Base-by-base conservation (phyloP, 768 basidiomycete genomes). In the Coprinellus micaceus region DNA sequence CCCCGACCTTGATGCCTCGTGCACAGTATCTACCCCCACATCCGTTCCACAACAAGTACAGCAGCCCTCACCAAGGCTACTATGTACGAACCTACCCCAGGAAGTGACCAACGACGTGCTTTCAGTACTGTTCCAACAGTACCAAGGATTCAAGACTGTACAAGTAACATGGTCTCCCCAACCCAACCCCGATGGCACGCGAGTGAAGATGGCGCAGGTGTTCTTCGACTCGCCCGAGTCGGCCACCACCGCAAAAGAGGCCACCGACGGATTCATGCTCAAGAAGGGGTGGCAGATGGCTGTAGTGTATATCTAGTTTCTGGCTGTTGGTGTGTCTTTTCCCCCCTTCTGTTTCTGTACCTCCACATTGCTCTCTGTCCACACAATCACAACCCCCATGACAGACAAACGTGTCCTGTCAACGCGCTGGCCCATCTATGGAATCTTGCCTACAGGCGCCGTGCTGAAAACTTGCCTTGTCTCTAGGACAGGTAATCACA, bases 61-160 rank as follows among this genome's bases (percentile, higher is more conserved):
- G 53, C 79, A 79, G 50, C 82, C 82, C 53, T 82, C 85, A 29
- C 72, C 81, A 45, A 78, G 85, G 44, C 71, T 94, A 53, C 72
- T 88, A 53, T 91, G 90, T 71, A 86, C 89, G 54, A 95, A 95
- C 70, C 76, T 98, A 21, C 94, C 94, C 0, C 84, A 89, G 67
- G 94, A 97, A 69, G 91, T 94, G 46, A 92, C 89, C 26, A 86
- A 91, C 62, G 87, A 89, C 58, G 88, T 94, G 28, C 79, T 98
- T 25, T 82, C 85, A 3, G 90, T 94, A 17, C 73, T 97, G 17
- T 96, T 96, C 77, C 89, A 94, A 71, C 91, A 94, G 94, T 95
- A 94, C 67, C 82, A 87, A 64, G 94, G 94, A 21, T 91, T 91
- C 75, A 78, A 83, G 66, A 77, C 82, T 17, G 82, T 88, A 10